Percentiles rank a stretch among this genome's conserved stretches.
phyloP scores from a whole-genome alignment of 768 basidiomycete species.

The Fibroporia radiculosa region DNA sequence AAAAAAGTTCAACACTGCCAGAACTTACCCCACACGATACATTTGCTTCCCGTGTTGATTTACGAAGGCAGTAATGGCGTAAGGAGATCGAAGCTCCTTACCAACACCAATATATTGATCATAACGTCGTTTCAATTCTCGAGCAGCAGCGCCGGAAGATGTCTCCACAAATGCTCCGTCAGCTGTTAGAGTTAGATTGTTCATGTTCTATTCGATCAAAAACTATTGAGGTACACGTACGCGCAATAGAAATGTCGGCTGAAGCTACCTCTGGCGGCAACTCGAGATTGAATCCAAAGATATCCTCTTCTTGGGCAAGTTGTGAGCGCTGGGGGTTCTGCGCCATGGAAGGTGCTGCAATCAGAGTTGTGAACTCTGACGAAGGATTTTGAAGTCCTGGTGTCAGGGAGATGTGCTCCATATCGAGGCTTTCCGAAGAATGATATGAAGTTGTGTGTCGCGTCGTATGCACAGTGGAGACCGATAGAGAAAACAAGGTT shows the following conservation, averaged over 20 bases:
- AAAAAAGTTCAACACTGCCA: conserved; percentile 1
- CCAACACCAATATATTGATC: conserved; percentile 65
- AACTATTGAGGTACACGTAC: conserved; percentile 21
- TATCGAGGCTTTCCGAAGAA: too few species aligned
- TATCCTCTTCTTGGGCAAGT: too few species aligned
- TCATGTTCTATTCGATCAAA: neutral
- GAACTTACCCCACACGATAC: conserved; percentile 69
- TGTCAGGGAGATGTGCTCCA: too few species aligned
- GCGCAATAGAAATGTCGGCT: conserved; percentile 26
- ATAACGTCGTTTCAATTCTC: conserved; percentile 68
- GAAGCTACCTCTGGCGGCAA: conserved; percentile 24
- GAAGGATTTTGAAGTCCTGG: too few species aligned
- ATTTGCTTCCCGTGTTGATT: conserved; percentile 75
- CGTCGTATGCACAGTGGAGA: too few species aligned
- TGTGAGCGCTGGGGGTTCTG: too few species aligned
- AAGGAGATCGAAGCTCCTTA: conserved; percentile 64
- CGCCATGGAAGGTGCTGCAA: too few species aligned
- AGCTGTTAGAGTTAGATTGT: conserved; percentile 29
- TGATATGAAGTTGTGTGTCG: too few species aligned
- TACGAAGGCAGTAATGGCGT: conserved; percentile 73
- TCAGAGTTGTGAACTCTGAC: too few species aligned
- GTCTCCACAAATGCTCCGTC: conserved; percentile 79
- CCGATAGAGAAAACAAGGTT: too few species aligned
- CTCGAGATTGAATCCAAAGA: conserved; percentile 4
- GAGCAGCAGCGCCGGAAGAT: conserved; percentile 65